A percentile compares a stretch with the other conserved stretches of the same genome.
These are phyloP conservation scores for Tuber umbilicatum DNA, from an alignment of 495 filamentous ascomycete genomes.

Conservation along the genomic window DNA sequence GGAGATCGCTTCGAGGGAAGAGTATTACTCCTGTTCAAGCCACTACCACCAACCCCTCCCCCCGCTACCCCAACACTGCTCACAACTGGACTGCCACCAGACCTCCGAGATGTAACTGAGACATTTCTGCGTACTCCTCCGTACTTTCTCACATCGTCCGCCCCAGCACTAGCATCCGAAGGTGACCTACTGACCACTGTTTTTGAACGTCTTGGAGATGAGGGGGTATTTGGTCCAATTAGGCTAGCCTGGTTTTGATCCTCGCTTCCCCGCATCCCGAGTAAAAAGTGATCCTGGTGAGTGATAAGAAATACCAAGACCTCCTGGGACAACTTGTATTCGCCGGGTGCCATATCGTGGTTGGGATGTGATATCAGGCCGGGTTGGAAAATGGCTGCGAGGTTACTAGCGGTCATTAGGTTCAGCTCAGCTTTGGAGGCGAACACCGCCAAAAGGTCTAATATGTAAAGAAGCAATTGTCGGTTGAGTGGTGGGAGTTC, in stretches of 20 bases:
- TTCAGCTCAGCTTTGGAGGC: constrained; percentile 96
- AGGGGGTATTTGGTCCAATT: constrained; percentile 50
- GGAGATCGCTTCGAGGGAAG: constrained; percentile 89
- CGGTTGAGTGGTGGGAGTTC: constrained; percentile 90
- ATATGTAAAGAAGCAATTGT: constrained; percentile 90
- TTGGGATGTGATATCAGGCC: constrained; percentile 88
- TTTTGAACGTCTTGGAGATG: constrained; percentile 49
- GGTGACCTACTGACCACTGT: constrained; percentile 63
- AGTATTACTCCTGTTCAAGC: constrained; percentile 86
- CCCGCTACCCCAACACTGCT: constrained; percentile 41
- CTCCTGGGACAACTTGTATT: constrained; percentile 92
- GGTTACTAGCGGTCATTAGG: constrained; percentile 87
- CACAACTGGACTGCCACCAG: constrained; percentile 62
- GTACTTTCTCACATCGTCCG: constrained; percentile 74
- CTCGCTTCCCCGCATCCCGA: constrained; percentile 38
- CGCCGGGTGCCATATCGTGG: constrained; percentile 89
- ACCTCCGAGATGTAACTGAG: constrained; percentile 64
- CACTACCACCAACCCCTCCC: constrained; percentile 46
- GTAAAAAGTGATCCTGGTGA: constrained; percentile 57
- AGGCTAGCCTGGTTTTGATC: constrained; percentile 26
- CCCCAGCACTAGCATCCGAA: constrained; percentile 79
- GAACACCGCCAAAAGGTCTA: constrained; percentile 96
- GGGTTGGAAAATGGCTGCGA: constrained; percentile 97
- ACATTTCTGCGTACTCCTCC: constrained; percentile 76
- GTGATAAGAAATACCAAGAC: constrained; percentile 97